Percentiles rank a stretch among this genome's conserved stretches.
These are phyloP conservation scores for Dentipellis fragilis DNA, from an alignment of 768 basidiomycete species.

Conservation along the genomic window DNA sequence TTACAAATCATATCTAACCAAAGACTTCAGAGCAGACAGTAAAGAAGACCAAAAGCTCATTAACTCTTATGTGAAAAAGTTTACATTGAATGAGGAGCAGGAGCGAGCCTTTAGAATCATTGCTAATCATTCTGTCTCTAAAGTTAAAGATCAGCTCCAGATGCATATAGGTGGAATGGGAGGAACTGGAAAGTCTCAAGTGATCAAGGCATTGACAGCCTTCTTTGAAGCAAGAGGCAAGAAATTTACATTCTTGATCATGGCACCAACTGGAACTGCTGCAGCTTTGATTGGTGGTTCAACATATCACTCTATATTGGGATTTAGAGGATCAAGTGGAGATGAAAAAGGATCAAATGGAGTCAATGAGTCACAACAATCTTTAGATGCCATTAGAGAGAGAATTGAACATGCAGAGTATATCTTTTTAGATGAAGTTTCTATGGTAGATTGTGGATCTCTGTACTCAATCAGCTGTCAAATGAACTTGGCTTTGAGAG, in stretches of 20 bases:
- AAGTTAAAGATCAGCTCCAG: too few species aligned
- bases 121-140: too few species aligned
- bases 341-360: neutral
- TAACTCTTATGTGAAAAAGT: neutral
- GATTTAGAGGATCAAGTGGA: slow-evolving; percentile 1
- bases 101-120: too few species aligned
- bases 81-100: slow-evolving; percentile 1
- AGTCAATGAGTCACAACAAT: neutral
- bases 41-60: neutral
- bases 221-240: slow-evolving; percentile 9
- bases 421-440: slow-evolving; percentile 34
- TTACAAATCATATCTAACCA: neutral
- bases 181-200: slow-evolving; percentile 16
- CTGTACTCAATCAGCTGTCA: slow-evolving; percentile 18
- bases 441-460: slow-evolving; percentile 27
- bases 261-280: slow-evolving; percentile 15
- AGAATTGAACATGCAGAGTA: slow-evolving; percentile 22
- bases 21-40: neutral
- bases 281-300: slow-evolving; percentile 12
- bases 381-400: neutral
- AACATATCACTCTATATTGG: slow-evolving; percentile 15
- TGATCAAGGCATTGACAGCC: slow-evolving; percentile 6
- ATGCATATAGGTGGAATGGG: slow-evolving; percentile 12
- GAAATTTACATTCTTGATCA: slow-evolving; percentile 6
- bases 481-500: slow-evolving; percentile 13